These are phyloP conservation scores for Amphicarpaea edgeworthii DNA, from an alignment of 306 rosid genomes.

Conservation along the genomic window DNA sequence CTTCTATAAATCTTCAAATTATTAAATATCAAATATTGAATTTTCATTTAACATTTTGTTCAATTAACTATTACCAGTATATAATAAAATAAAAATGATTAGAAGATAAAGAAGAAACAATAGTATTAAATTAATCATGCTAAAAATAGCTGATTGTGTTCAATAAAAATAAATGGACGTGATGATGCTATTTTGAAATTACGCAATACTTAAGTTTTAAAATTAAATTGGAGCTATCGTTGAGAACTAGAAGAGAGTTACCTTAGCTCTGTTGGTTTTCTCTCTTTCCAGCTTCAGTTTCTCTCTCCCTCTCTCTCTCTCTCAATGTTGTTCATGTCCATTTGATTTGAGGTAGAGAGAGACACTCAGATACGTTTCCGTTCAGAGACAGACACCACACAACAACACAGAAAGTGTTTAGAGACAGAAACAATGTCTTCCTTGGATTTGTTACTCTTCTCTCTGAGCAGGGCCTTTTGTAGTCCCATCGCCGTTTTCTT, in stretches of 20 bases:
- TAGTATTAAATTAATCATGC: background rate
- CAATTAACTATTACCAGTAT: background rate
- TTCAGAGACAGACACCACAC: background rate
- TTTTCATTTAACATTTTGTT: background rate
- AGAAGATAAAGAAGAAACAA: background rate
- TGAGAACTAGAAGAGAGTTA: background rate
- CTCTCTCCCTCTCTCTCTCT: background rate
- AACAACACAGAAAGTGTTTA: background rate
- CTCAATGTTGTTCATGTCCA: conserved; percentile 14
- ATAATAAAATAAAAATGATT: background rate
- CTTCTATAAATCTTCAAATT: background rate
- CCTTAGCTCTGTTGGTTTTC: background rate
- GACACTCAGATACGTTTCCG: background rate
- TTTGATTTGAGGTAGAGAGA: conserved; percentile 36
- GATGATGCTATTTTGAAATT: background rate
- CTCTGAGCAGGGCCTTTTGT: conserved; percentile 62
- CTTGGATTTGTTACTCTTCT: conserved; percentile 71
- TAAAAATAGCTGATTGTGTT: no score
- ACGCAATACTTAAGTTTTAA: background rate
- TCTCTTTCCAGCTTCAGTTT: conserved; percentile 30
- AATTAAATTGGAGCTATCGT: conserved; percentile 13
- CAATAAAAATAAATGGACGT: background rate
- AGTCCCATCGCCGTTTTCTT: conserved; percentile 72
- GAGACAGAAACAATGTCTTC: conserved; percentile 58
- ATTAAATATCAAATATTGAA: background rate